Evolutionary conservation across 495 filamentous ascomycete genomes (phyloP).

Genomic region (Astrothelium subdiscretum): DNA sequence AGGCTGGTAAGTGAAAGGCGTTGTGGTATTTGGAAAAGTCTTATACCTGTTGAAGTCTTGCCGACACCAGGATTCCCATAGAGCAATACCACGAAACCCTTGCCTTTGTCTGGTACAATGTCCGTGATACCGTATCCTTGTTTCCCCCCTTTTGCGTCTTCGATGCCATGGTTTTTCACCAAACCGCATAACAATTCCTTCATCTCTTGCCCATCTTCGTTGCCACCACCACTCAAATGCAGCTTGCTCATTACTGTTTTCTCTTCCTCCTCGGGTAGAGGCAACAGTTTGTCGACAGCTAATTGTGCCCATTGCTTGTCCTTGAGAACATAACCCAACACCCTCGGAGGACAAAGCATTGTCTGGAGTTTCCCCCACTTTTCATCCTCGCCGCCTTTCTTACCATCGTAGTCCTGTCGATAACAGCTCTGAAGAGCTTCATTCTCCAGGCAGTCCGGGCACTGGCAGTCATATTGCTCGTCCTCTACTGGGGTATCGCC

Average conservation of each 20-base stretch:
- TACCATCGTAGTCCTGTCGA: background rate
- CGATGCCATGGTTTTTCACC: conserved; percentile 9
- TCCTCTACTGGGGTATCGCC: background rate
- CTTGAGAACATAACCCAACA: conserved; percentile 21
- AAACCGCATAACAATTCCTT: conserved; percentile 16
- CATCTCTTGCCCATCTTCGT: conserved; percentile 1
- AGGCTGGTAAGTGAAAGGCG: background rate
- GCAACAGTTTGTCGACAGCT: conserved; percentile 4
- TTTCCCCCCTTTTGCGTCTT: background rate
- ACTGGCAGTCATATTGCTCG: conserved; percentile 3
- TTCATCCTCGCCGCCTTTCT: background rate
- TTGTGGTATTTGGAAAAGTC: background rate
- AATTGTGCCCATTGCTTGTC: conserved; percentile 25
- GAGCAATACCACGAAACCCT: conserved; percentile 21
- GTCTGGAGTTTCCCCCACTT: conserved; percentile 15
- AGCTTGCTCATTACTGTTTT: background rate
- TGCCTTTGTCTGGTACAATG: conserved; percentile 16
- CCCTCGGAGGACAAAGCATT: conserved; percentile 23
- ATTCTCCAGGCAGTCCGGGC: conserved; percentile 6
- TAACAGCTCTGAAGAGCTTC: conserved; percentile 1
- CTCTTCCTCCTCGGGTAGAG: conserved; percentile 5
- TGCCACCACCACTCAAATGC: conserved; percentile 8
- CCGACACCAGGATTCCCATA: conserved; percentile 8
- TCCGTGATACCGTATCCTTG: conserved; percentile 9
- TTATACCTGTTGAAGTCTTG: background rate